These are phyloP conservation scores for Typha latifolia DNA, from an alignment of 176 grass and related monocot species.

Conservation along the genomic window DNA sequence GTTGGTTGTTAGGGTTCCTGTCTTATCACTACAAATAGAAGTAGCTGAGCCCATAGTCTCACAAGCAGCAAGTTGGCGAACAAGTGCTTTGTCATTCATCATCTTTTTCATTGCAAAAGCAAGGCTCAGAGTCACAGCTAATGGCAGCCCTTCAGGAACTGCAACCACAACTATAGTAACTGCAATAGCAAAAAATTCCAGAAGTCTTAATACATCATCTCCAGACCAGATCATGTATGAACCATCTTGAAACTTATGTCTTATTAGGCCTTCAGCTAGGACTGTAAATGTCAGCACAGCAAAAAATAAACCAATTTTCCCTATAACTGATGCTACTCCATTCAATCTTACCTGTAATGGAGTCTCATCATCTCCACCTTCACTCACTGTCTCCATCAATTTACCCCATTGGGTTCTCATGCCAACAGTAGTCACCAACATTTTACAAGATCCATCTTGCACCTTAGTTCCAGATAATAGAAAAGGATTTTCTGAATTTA, in stretches of 20 bases:
- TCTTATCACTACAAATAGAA: constrained; percentile 94
- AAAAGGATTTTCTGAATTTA: constrained; percentile 73
- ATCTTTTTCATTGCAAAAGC: constrained; percentile 99
- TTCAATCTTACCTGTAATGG: constrained; percentile 92
- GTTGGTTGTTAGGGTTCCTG: constrained; percentile 85
- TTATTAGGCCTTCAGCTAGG: constrained; percentile 54
- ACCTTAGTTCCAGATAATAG: constrained; percentile 90
- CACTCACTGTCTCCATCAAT: constrained; percentile 85
- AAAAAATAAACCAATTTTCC: constrained; percentile 87
- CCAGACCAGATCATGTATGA: constrained; percentile 66
- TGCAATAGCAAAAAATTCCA: constrained; percentile 89
- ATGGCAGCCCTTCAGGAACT: constrained; percentile 76
- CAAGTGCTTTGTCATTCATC: constrained; percentile 98
- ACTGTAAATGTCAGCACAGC: constrained; percentile 87
- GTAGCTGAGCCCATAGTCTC: constrained; percentile 95
- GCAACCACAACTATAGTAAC: constrained; percentile 89
- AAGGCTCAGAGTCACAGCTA: constrained; percentile 88
- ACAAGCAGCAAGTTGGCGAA: constrained; percentile 80
- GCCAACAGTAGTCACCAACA: constrained; percentile 76
- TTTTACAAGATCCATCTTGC: constrained; percentile 91
- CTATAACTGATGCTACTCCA: constrained; percentile 83
- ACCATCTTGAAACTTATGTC: constrained; percentile 52
- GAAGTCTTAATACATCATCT: constrained; percentile 66
- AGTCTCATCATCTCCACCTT: constrained; percentile 91
- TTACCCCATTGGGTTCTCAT: constrained; percentile 97